Conservation (phyloP, 75 land plant species). For the Cryptomeria japonica region DNA sequence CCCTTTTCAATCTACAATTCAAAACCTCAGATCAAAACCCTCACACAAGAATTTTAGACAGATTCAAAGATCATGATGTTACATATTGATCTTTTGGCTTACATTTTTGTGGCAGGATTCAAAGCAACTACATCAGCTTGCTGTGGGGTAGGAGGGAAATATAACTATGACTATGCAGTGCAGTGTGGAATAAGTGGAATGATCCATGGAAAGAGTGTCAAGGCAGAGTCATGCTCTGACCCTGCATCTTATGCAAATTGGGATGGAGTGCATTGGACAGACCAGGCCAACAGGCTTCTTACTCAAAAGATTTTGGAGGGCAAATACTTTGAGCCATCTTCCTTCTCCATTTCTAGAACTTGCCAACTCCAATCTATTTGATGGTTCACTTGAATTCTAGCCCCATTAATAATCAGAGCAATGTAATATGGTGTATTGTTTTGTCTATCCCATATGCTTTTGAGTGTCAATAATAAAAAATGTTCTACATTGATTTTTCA, state of each 20-base stretch:
- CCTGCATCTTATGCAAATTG: slow-evolving; percentile 76
- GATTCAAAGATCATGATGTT: neutral
- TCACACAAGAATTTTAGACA: neutral
- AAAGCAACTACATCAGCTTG: slow-evolving; percentile 62
- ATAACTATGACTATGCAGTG: slow-evolving; percentile 50
- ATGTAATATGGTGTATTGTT: neutral
- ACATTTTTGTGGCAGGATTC: slow-evolving; percentile 40
- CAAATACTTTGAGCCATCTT: slow-evolving; percentile 51
- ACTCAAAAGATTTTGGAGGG: slow-evolving; percentile 52
- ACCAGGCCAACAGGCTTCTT: slow-evolving; percentile 60
- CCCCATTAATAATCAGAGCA: neutral
- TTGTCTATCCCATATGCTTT: neutral
- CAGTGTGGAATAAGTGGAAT: slow-evolving; percentile 52
- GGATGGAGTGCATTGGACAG: slow-evolving; percentile 89
- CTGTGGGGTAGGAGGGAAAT: slow-evolving; percentile 69
- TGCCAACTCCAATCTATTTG: slow-evolving; percentile 39
- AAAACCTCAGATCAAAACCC: neutral
- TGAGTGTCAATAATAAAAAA: neutral
- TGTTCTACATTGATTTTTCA: no score
- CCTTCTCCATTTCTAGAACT: slow-evolving; percentile 37
- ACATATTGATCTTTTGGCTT: neutral
- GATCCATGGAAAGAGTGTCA: slow-evolving; percentile 37
- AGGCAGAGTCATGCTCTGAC: slow-evolving; percentile 53
- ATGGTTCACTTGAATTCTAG: neutral
- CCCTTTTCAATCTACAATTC: no score